Percentiles rank a stretch among this genome's conserved stretches.
Conservation (phyloP, 371 early-diverging fungal species). For the Mortierella sp. region DNA sequence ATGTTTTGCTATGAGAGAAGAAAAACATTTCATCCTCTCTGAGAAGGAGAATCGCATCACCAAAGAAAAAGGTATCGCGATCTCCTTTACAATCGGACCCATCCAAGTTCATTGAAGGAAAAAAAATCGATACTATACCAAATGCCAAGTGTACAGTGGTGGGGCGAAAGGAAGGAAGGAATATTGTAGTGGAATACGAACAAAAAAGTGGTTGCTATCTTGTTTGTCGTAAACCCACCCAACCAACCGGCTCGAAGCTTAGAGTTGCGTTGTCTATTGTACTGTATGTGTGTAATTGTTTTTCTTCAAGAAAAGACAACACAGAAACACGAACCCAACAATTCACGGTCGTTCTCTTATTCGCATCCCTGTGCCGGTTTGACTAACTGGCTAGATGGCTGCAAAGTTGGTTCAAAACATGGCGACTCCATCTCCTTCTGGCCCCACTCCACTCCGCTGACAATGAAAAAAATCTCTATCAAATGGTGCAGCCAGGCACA, state of each 20-base stretch:
- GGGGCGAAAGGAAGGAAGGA: background rate
- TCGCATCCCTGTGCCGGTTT: background rate
- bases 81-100: background rate
- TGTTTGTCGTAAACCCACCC: background rate
- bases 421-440: background rate
- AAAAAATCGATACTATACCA: background rate
- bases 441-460: background rate
- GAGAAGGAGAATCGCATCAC: background rate
- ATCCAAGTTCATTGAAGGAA: background rate
- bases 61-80: background rate
- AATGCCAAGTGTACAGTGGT: too few relatives aligned
- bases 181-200: background rate
- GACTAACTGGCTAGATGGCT: too few relatives aligned
- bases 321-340: background rate
- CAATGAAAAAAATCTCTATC: background rate
- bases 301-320: too few relatives aligned
- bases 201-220: background rate
- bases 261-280: background rate
- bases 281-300: too few relatives aligned
- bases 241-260: slow-evolving; percentile 3
- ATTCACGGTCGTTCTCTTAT: background rate
- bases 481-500: background rate
- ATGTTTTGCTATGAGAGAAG: background rate
- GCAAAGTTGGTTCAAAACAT: background rate
- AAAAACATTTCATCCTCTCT: background rate